phyloP scores from a whole-genome alignment of 1,284 basidiomycete genomes.

The Porodaedalea pini region DNA sequence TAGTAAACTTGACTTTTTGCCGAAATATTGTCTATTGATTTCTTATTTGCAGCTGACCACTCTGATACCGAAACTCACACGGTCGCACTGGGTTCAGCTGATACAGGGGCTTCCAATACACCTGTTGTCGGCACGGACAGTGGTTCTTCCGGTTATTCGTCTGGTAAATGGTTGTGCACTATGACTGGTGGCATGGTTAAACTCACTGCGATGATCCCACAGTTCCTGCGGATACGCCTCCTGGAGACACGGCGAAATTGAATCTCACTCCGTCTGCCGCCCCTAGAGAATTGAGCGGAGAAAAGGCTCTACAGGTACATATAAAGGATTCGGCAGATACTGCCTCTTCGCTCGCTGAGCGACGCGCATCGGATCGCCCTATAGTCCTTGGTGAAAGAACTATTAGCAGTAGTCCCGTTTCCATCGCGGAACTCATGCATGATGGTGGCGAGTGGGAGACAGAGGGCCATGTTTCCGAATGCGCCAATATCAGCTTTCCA shows the following conservation, averaged over 20 bases:
- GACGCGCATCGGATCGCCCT: background rate
- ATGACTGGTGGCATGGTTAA: background rate
- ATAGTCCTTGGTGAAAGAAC: conserved; percentile 21
- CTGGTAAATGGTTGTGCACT: background rate
- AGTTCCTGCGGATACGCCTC: conserved; percentile 4
- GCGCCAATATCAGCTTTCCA: background rate
- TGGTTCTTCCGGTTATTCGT: background rate
- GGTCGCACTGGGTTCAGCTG: background rate
- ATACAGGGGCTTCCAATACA: background rate
- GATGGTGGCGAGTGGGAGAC: background rate
- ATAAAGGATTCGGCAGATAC: conserved; percentile 10
- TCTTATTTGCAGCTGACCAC: background rate
- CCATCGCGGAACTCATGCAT: conserved; percentile 19
- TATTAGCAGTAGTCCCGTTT: background rate
- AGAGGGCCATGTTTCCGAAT: background rate
- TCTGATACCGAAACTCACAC: conserved; percentile 5
- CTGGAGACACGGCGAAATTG: background rate
- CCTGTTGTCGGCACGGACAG: background rate
- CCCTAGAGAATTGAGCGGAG: conserved; percentile 7
- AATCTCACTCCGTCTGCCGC: background rate
- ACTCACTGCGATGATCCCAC: background rate
- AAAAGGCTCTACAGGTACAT: conserved; percentile 14
- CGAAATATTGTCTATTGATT: background rate
- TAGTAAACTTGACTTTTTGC: background rate
- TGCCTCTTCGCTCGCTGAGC: conserved; percentile 3